Evolutionary conservation across 352 stramenopile genomes (phyloP).

Genomic region (Thraustotheca clavata): DNA sequence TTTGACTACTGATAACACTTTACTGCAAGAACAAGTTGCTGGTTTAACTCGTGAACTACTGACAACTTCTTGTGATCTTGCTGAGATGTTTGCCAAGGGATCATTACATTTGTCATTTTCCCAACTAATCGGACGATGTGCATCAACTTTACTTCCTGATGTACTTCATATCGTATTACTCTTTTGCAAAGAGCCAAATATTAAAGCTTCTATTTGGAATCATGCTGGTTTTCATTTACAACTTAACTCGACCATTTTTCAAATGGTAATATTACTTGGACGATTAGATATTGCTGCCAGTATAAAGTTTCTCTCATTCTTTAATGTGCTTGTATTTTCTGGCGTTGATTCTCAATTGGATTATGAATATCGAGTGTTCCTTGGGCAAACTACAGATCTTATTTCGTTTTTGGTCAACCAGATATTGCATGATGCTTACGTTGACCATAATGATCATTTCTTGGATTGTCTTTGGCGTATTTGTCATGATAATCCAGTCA

Average conservation of each 20-base stretch:
- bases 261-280: neutral
- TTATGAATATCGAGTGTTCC: neutral
- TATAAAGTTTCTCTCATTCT: neutral
- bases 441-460: neutral
- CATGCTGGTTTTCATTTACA: neutral
- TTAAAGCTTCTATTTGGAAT: neutral
- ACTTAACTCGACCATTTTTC: neutral
- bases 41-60: neutral
- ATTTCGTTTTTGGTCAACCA: neutral
- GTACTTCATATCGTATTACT: slow-evolving; percentile 1
- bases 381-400: neutral
- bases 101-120: slow-evolving; percentile 9
- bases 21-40: neutral
- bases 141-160: neutral
- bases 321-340: slow-evolving; percentile 10
- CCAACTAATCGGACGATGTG: neutral
- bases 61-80: neutral
- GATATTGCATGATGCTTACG: neutral
- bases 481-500: neutral
- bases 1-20: neutral
- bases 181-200: slow-evolving; percentile 4
- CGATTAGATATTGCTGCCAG: neutral
- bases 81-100: neutral
- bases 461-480: slow-evolving; percentile 17
- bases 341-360: neutral